These are phyloP conservation scores for Phytophthora fragariaefolia DNA, from an alignment of 352 stramenopile genomes.

Conservation along the genomic window DNA sequence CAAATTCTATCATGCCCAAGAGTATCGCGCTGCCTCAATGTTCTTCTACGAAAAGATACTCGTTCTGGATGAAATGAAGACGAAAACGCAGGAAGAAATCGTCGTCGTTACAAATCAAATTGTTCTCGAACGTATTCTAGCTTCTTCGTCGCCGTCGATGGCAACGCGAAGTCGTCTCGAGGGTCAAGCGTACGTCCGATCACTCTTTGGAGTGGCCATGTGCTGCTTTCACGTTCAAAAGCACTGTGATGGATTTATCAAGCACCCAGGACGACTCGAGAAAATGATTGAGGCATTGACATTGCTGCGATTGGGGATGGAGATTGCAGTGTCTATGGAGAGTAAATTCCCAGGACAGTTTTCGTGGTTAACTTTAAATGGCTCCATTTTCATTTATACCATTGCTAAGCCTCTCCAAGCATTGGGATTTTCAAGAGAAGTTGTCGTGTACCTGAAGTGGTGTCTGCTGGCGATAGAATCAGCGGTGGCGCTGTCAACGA, in stretches of 20 bases:
- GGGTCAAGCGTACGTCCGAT: constrained; percentile 47
- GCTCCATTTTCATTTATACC: constrained; percentile 62
- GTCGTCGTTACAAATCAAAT: neutral
- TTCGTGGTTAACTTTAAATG: constrained; percentile 74
- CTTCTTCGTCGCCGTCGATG: neutral
- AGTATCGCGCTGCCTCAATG: constrained; percentile 52
- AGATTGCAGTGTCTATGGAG: constrained; percentile 49
- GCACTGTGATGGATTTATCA: constrained; percentile 43
- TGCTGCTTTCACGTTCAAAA: constrained; percentile 50
- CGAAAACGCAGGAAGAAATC: neutral
- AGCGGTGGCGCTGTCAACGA: constrained; percentile 58
- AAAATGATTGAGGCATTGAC: constrained; percentile 47
- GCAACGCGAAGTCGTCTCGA: constrained; percentile 3
- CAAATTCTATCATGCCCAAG: constrained; percentile 50
- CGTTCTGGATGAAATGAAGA: constrained; percentile 15
- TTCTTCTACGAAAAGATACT: constrained; percentile 63
- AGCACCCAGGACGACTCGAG: constrained; percentile 56
- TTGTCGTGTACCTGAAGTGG: constrained; percentile 73
- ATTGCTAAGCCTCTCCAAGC: constrained; percentile 52
- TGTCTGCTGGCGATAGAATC: constrained; percentile 63
- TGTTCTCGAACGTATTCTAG: constrained; percentile 23
- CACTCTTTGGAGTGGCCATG: constrained; percentile 54
- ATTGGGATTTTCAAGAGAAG: constrained; percentile 59
- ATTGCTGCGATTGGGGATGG: constrained; percentile 53
- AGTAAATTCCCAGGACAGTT: constrained; percentile 33